Evolutionary conservation across 495 filamentous ascomycete genomes (phyloP), one percentile per base, ranked within the genome.

Genomic region (Jackrogersella multiformis): DNA sequence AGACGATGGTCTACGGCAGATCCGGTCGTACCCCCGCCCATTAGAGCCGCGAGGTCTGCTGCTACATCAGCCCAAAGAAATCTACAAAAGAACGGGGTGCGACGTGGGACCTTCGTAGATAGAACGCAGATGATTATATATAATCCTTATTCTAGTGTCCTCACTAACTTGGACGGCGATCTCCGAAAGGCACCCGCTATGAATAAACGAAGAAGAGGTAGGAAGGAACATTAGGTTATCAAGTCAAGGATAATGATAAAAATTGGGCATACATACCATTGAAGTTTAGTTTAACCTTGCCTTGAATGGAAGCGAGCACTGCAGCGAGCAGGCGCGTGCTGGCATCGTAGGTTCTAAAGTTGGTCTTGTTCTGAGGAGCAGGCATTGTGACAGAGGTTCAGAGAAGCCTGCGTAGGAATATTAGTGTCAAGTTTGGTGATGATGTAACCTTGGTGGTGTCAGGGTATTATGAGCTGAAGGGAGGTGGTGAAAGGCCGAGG

Each of bases 301-400:
- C 61, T 0, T 76, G 76, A 26, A 79, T 75, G 16, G 82, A 76
- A 0, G 81, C 83, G 1, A 86, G 53, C n/a, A 86, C 64, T 3
- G 84, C 84, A 2, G 81, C 79, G 0, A 86, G 71, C 4, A 86
- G 77, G 26, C 84, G 81, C 5, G 75, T 72, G 59, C 77, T 77
- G 0, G 77, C 70, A 69, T 86, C 83, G 66, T 79, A 82, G 12
- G 71, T 78, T 30, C 76, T 79, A 70, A 84, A 86, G 52, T 84
- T 84, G 1, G 78, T 66, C 38, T 74, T 73, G 56, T 42, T 48
- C 28, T 41, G 61, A 10, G 30, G 21, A 13, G 73, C 35, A 16
- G 73, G 70, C 77, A 80, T 82, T 8, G 41, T 78, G 48, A 44
- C 53, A 9, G 52, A 56, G 5, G 2, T 26, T n/a, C 9, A 20